A percentile compares a stretch with the other conserved stretches of the same genome.
These are phyloP conservation scores for Termitomyces sp. DNA, from an alignment of 768 basidiomycete species.

Conservation along the genomic window DNA sequence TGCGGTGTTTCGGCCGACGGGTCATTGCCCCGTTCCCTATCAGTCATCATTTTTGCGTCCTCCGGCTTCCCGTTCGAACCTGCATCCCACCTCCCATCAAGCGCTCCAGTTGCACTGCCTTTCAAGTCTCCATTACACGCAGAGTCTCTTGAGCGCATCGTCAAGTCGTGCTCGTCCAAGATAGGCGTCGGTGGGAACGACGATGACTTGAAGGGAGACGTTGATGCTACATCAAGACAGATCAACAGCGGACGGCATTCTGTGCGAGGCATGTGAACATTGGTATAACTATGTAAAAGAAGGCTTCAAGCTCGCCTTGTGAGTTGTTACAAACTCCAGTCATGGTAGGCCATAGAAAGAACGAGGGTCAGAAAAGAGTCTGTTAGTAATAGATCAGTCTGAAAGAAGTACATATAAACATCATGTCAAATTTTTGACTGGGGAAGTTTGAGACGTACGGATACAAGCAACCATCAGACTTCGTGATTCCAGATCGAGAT, in stretches of 20 bases:
- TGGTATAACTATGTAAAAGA: neutral
- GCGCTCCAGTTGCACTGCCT: slow-evolving; percentile 3
- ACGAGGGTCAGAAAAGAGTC: too few species aligned
- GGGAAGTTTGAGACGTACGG: too few species aligned
- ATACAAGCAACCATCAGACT: neutral
- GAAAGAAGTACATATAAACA: too few species aligned
- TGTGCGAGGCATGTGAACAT: neutral
- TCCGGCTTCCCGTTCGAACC: neutral
- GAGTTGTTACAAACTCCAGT: neutral
- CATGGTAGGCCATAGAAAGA: neutral
- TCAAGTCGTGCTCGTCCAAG: too few species aligned
- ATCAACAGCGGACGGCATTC: slow-evolving; percentile 24
- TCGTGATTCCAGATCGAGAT: too few species aligned
- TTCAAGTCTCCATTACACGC: slow-evolving; percentile 5
- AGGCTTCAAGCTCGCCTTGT: neutral
- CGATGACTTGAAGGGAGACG: slow-evolving; percentile 59
- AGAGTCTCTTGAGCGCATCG: slow-evolving; percentile 1
- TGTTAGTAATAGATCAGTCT: too few species aligned
- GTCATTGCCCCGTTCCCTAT: too few species aligned
- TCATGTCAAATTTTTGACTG: too few species aligned
- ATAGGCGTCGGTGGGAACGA: slow-evolving; percentile 64
- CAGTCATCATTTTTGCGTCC: too few species aligned
- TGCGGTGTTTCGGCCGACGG: too few species aligned
- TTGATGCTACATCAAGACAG: slow-evolving; percentile 35
- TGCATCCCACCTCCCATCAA: neutral